Percentiles rank a stretch among this genome's conserved stretches.
Evolutionary conservation across 164 flowering plant genomes (phyloP).

Genomic region (Tetracentron sinense): DNA sequence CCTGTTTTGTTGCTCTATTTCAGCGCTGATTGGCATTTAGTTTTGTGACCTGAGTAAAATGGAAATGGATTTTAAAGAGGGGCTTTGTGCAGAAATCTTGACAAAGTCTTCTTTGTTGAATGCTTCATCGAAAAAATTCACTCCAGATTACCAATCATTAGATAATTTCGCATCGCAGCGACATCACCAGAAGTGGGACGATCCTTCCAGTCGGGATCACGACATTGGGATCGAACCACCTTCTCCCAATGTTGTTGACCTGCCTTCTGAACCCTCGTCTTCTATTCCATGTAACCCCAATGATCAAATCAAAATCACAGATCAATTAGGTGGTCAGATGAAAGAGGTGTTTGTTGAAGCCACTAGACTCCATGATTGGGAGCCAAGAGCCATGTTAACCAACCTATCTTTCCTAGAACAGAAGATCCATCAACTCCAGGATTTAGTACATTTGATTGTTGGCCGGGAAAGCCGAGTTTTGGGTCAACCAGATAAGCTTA

Average conservation of each 20-base stretch:
- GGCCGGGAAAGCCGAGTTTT: constrained; percentile 34
- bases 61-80: constrained; percentile 54
- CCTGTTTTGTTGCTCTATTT: neutral
- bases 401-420: constrained; percentile 77
- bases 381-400: constrained; percentile 52
- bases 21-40: constrained; percentile 1
- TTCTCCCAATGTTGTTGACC: constrained; percentile 33
- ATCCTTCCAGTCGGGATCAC: constrained; percentile 29
- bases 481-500: constrained; percentile 40
- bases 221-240: constrained; percentile 28
- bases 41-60: constrained; percentile 11
- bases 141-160: constrained; percentile 23
- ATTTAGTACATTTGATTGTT: constrained; percentile 54
- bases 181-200: constrained; percentile 45
- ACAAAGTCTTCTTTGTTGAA: constrained; percentile 26
- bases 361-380: constrained; percentile 49
- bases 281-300: constrained; percentile 24
- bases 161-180: constrained; percentile 22
- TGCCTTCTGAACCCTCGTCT: constrained; percentile 23
- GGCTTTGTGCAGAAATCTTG: constrained; percentile 36
- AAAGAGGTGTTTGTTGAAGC: constrained; percentile 16
- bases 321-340: constrained; percentile 25
- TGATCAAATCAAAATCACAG: constrained; percentile 24
- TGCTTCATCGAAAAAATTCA: constrained; percentile 21
- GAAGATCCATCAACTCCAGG: constrained; percentile 86